Evolutionary conservation across 345 rosid genomes (phyloP).

Genomic region (Microthlaspi erraticum): DNA sequence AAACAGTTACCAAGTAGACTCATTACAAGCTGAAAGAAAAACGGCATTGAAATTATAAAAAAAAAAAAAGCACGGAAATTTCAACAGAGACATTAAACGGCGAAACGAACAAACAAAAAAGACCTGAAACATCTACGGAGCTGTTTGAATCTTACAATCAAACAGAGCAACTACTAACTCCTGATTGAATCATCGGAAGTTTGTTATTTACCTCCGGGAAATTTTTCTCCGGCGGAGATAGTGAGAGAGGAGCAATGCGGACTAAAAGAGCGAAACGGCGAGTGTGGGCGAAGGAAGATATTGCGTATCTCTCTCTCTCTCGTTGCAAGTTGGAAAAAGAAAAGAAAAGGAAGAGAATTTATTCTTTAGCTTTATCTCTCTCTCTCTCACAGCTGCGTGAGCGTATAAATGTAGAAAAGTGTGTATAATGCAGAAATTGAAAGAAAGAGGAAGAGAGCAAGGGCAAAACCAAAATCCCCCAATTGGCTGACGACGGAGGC

Average conservation of each 20-base stretch:
- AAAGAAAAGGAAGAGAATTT: constrained; percentile 19
- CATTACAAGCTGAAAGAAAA: constrained; percentile 29
- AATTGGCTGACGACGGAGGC: constrained; percentile 32
- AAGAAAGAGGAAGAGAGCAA: constrained; percentile 16
- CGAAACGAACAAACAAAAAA: neutral
- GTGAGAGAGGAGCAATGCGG: constrained; percentile 32
- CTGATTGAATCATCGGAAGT: neutral
- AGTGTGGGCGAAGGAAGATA: constrained; percentile 26
- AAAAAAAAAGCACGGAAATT: constrained; percentile 3
- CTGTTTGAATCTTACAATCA: neutral
- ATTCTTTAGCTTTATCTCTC: constrained; percentile 23
- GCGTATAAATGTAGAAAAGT: constrained; percentile 28
- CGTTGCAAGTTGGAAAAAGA: constrained; percentile 4
- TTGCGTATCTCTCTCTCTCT: constrained; percentile 5
- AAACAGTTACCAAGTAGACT: constrained; percentile 51
- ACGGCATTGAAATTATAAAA: constrained; percentile 7
- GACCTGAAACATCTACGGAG: constrained; percentile 15
- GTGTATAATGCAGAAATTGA: too few relatives aligned
- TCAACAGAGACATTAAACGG: neutral
- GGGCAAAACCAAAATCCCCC: neutral
- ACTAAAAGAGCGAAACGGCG: constrained; percentile 5
- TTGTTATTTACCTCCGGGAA: constrained; percentile 9
- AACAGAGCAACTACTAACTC: neutral
- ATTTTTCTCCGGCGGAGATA: constrained; percentile 4
- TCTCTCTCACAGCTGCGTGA: constrained; percentile 15